These are phyloP conservation scores for Clavispora phyllophila DNA, from an alignment of 805 yeast species.

Conservation along the genomic window DNA sequence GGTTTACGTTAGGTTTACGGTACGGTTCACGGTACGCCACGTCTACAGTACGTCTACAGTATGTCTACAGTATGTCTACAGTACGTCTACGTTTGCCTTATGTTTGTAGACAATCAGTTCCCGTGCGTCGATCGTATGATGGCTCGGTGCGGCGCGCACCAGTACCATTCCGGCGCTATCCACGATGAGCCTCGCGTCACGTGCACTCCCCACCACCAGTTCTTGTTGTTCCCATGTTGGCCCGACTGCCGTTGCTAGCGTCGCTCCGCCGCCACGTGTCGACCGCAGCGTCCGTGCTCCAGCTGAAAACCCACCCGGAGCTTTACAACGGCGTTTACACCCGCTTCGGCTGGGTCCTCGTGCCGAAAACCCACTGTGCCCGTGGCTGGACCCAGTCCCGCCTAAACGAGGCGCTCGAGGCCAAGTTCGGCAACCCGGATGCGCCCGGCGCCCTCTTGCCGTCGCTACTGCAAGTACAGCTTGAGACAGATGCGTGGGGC, in stretches of 20 bases:
- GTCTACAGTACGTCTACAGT: no score
- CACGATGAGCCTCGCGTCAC: no score
- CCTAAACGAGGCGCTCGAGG: constrained; percentile 5
- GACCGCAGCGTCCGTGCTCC: constrained; percentile 3
- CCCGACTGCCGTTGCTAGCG: no score
- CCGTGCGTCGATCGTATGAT: no score
- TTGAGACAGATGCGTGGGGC: constrained; percentile 15
- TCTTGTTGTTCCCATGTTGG: constrained; percentile 3
- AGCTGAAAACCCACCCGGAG: constrained; percentile 10
- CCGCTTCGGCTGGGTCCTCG: constrained; percentile 20
- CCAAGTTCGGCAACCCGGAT: constrained; percentile 1
- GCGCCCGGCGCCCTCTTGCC: neutral
- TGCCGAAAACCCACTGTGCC: constrained; percentile 15
- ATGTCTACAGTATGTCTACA: no score
- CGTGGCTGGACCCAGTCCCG: constrained; percentile 17
- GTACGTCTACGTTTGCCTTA: no score
- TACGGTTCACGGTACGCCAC: no score
- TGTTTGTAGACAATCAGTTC: no score
- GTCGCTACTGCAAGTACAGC: constrained; percentile 6
- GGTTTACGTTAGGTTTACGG: no score
- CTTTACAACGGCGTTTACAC: constrained; percentile 15
- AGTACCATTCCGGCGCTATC: no score
- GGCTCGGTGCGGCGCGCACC: no score
- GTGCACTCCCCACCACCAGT: no score
- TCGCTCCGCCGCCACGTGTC: neutral